Evolutionary conservation across 164 flowering plant genomes (phyloP).

Genomic region (Berberis vulgaris): DNA sequence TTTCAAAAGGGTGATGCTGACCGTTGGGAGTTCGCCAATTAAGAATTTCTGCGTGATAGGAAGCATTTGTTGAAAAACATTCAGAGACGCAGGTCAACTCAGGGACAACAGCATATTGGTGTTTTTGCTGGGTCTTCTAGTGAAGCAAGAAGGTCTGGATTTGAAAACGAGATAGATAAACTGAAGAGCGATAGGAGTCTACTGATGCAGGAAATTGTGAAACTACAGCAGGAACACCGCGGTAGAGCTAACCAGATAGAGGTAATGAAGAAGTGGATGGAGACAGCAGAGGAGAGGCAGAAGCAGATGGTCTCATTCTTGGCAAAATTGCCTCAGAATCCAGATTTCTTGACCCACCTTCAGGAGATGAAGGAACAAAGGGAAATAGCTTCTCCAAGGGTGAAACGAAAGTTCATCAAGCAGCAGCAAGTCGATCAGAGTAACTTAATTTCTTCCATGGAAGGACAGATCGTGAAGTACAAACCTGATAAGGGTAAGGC

Average conservation of each 20-base stretch:
- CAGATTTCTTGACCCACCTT: constrained; percentile 44
- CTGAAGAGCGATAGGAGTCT: constrained; percentile 46
- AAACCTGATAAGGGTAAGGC: constrained; percentile 14
- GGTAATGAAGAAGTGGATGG: constrained; percentile 46
- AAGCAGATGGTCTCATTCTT: constrained; percentile 74
- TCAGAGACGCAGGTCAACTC: constrained; percentile 63
- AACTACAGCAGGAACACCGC: constrained; percentile 60
- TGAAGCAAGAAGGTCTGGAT: constrained; percentile 26
- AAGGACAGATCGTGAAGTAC: constrained; percentile 40
- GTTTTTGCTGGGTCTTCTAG: constrained; percentile 19
- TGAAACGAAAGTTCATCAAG: constrained; percentile 47
- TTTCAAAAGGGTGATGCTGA: constrained; percentile 83
- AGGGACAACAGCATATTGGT: constrained; percentile 30
- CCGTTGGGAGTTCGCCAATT: constrained; percentile 81
- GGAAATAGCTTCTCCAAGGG: constrained; percentile 33
- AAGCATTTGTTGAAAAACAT: constrained; percentile 70
- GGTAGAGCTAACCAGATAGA: constrained; percentile 46
- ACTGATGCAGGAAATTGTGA: constrained; percentile 58
- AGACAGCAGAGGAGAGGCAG: constrained; percentile 66
- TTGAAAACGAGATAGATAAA: constrained; percentile 45
- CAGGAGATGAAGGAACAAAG: constrained; percentile 32
- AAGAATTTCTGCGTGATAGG: constrained; percentile 55
- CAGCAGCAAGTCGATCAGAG: constrained; percentile 25
- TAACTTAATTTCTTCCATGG: constrained; percentile 17
- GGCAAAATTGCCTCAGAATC: constrained; percentile 61